A percentile compares a stretch with the other conserved stretches of the same genome.
phyloP scores from a whole-genome alignment of 116 monocot genomes.

The Phalaenopsis hybrid region DNA sequence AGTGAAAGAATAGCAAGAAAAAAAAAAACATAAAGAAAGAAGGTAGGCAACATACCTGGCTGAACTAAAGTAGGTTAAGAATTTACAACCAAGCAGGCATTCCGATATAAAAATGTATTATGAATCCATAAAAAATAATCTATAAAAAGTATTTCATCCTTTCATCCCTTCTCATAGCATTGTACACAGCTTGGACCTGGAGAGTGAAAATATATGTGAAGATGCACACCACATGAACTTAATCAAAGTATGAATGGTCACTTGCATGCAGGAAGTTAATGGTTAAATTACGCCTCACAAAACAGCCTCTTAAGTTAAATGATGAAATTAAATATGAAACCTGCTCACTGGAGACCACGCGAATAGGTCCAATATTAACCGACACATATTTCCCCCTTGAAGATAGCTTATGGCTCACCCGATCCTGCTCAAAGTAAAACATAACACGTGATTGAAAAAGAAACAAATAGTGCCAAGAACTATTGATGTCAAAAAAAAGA shows the following conservation, averaged over 20 bases:
- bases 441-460: not conserved
- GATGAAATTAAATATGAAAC: slow-evolving; percentile 15
- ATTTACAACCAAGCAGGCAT: not conserved
- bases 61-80: not conserved
- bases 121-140: no score
- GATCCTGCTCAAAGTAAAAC: slow-evolving; percentile 37
- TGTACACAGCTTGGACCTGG: slow-evolving; percentile 91
- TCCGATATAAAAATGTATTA: not conserved
- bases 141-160: slow-evolving; percentile 96
- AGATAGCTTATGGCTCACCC: slow-evolving; percentile 59
- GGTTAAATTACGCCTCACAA: not conserved
- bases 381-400: slow-evolving; percentile 81
- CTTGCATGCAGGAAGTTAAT: no score
- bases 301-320: not conserved
- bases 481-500: not conserved
- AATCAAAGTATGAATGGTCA: not conserved
- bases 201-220: not conserved
- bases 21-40: not conserved
- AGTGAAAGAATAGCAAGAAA: not conserved
- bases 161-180: slow-evolving; percentile 85
- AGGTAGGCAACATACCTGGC: not conserved
- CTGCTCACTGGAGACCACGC: slow-evolving; percentile 85
- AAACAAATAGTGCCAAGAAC: not conserved
- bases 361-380: slow-evolving; percentile 92
- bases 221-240: no score